These are phyloP conservation scores for Lumnitzera racemosa DNA, from an alignment of 345 rosid species.

Conservation along the genomic window DNA sequence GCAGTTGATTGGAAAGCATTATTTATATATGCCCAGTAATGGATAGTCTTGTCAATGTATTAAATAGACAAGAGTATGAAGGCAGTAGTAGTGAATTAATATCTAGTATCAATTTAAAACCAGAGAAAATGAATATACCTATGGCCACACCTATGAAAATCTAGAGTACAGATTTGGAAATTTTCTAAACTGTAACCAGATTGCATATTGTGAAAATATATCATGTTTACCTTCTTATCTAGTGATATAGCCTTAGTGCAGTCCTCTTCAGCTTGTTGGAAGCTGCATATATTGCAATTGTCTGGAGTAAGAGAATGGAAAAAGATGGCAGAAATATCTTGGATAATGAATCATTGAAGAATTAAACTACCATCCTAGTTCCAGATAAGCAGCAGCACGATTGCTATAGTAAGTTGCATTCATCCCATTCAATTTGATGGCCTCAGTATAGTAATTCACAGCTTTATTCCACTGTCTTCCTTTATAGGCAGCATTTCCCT, in stretches of 20 bases:
- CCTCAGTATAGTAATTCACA: constrained; percentile 67
- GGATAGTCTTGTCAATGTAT: too few species aligned
- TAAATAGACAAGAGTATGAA: too few species aligned
- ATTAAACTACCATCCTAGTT: constrained; percentile 55
- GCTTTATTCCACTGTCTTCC: constrained; percentile 84
- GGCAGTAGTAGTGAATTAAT: background rate
- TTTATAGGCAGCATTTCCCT: constrained; percentile 95
- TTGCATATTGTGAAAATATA: background rate
- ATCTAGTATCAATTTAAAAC: background rate
- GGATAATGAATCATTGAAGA: background rate
- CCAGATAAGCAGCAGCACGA: constrained; percentile 84
- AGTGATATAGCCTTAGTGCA: constrained; percentile 67
- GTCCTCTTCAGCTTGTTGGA: constrained; percentile 86
- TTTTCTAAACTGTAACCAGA: too few species aligned
- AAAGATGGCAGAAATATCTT: background rate
- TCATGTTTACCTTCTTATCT: constrained; percentile 61
- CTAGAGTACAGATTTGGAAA: background rate
- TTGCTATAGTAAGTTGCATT: constrained; percentile 74
- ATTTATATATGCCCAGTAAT: too few species aligned
- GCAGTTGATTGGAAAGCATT: too few species aligned
- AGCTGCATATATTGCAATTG: constrained; percentile 38
- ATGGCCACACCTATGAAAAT: background rate
- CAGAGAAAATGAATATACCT: background rate
- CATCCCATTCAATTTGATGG: constrained; percentile 65
- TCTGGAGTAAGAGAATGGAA: constrained; percentile 6